Conservation (phyloP, 106 monocot species). For the Dendrobium nobile region DNA sequence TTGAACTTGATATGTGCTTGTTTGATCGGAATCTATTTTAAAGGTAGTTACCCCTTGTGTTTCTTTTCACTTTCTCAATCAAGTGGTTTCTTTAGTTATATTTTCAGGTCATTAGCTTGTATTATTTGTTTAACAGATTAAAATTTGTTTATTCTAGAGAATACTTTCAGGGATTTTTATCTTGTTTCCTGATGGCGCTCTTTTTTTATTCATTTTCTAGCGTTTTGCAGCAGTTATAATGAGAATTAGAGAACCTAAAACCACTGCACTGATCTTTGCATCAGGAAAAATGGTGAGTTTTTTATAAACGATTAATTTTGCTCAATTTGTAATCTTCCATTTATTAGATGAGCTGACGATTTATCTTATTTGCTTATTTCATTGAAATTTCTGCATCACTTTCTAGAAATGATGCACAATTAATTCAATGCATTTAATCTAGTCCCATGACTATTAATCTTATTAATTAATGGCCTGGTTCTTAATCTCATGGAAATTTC, state of each 20-base stretch:
- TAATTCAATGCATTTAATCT: neutral
- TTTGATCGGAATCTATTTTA: no score
- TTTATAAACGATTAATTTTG: neutral
- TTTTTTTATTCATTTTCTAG: constrained; percentile 8
- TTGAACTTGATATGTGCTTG: no score
- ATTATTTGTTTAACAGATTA: neutral
- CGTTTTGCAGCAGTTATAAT: constrained; percentile 50
- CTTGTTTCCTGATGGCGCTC: neutral
- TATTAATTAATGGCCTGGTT: no score
- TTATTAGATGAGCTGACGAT: neutral
- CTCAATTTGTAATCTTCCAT: neutral
- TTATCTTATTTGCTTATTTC: neutral
- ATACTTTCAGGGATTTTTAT: neutral
- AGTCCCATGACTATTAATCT: neutral
- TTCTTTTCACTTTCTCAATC: no score
- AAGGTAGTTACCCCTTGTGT: no score
- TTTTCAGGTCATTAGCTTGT: neutral
- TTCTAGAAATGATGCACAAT: neutral
- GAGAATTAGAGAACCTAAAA: constrained; percentile 47
- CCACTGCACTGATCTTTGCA: constrained; percentile 40
- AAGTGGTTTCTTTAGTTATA: no score
- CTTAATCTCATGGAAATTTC: no score
- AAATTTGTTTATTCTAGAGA: neutral
- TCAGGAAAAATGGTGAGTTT: constrained; percentile 38
- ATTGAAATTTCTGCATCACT: neutral